Percentiles rank a stretch among this genome's conserved stretches.
Evolutionary conservation across 257 asterid species (phyloP).

Genomic region (Penstemon eatonii): DNA sequence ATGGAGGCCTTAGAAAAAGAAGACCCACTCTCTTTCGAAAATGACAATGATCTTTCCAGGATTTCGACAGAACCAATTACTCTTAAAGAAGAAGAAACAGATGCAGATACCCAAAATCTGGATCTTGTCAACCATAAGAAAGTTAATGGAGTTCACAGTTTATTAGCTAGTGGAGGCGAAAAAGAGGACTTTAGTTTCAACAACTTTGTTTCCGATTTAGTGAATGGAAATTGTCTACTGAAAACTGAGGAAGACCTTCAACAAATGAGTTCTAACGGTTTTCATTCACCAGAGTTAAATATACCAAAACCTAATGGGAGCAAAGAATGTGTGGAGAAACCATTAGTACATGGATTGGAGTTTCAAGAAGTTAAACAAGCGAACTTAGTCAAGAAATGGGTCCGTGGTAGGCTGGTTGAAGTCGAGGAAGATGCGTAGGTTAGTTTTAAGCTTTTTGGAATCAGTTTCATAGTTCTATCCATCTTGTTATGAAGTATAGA

Average conservation of each 20-base stretch:
- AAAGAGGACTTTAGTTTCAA: slow-evolving; percentile 29
- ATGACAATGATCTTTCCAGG: slow-evolving; percentile 26
- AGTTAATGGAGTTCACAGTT: slow-evolving; percentile 56
- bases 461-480: slow-evolving; percentile 19
- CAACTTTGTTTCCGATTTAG: slow-evolving; percentile 34
- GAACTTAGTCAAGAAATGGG: slow-evolving; percentile 65
- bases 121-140: slow-evolving; percentile 27
- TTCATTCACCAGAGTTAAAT: slow-evolving; percentile 27
- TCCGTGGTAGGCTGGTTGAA: slow-evolving; percentile 82
- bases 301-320: slow-evolving; percentile 34
- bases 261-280: slow-evolving; percentile 31
- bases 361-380: slow-evolving; percentile 14
- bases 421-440: slow-evolving; percentile 55
- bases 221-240: slow-evolving; percentile 34
- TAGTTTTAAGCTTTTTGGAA: slow-evolving; percentile 28
- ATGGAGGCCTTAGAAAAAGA: slow-evolving; percentile 57
- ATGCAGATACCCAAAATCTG: slow-evolving; percentile 23
- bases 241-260: slow-evolving; percentile 32
- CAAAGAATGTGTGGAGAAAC: slow-evolving; percentile 14
- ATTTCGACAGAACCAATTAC: slow-evolving; percentile 22
- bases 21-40: slow-evolving; percentile 25
- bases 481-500: slow-evolving; percentile 35
- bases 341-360: slow-evolving; percentile 30
- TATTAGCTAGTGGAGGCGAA: slow-evolving; percentile 22
- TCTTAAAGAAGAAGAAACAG: slow-evolving; percentile 21